A percentile compares a stretch with the other conserved stretches of the same genome.
These are phyloP conservation scores for Barbarea vulgaris DNA, from an alignment of 345 rosid genomes.

Conservation along the genomic window DNA sequence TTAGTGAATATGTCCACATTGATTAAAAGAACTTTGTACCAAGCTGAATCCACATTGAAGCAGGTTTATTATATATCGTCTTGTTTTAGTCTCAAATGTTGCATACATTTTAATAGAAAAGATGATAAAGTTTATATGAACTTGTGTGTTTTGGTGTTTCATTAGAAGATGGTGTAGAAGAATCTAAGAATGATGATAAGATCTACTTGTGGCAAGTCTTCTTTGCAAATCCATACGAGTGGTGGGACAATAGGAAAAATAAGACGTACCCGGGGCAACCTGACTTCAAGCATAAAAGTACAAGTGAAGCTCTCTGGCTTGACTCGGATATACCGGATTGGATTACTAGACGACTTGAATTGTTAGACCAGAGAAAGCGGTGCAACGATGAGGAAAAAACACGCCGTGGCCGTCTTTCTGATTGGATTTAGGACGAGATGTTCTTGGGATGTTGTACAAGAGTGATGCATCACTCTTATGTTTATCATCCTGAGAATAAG, in stretches of 20 bases:
- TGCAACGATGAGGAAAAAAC: conserved; percentile 19
- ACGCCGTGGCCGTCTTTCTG: conserved; percentile 36
- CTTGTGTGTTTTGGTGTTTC: conserved; percentile 20
- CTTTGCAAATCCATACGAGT: conserved; percentile 65
- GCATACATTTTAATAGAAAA: neutral
- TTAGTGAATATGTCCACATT: conserved; percentile 2
- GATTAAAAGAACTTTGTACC: neutral
- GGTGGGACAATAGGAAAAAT: conserved; percentile 79
- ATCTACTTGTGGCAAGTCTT: conserved; percentile 76
- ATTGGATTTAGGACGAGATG: conserved; percentile 52
- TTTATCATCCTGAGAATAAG: neutral
- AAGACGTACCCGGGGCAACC: conserved; percentile 59
- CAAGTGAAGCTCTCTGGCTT: conserved; percentile 76
- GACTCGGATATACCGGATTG: conserved; percentile 58
- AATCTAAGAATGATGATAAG: conserved; percentile 29
- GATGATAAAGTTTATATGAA: neutral
- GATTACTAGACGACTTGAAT: conserved; percentile 60
- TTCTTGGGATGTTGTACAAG: neutral
- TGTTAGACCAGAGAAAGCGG: conserved; percentile 53
- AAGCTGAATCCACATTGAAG: neutral
- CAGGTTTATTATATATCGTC: neutral
- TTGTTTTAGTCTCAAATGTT: neutral
- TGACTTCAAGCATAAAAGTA: conserved; percentile 74
- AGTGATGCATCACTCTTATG: neutral
- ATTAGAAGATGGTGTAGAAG: conserved; percentile 19